Conservation (phyloP, 2,329 filamentous ascomycete species). For the Phaeosphaeria sp. region DNA sequence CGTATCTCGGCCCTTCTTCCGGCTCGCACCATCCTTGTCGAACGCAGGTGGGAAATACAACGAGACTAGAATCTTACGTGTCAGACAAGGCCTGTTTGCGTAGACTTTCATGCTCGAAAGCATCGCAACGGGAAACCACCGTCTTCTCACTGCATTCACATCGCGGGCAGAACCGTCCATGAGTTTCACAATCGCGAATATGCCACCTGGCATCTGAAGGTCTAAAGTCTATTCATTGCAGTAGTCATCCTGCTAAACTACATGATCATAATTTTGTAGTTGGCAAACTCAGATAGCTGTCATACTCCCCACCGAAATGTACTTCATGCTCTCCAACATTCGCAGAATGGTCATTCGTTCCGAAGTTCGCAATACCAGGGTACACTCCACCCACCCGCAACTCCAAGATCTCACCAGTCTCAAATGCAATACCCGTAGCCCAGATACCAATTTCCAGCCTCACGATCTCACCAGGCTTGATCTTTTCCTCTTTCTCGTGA, state of each 20-base stretch:
- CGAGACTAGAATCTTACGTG: not conserved
- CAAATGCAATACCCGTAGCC: slow-evolving; percentile 53
- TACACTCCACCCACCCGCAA: slow-evolving; percentile 13
- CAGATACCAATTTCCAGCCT: slow-evolving; percentile 30
- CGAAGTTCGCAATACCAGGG: slow-evolving; percentile 13
- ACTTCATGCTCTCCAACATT: slow-evolving; percentile 11
- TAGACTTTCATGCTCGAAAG: too few species aligned
- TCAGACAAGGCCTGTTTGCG: too few species aligned
- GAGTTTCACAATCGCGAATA: too few species aligned
- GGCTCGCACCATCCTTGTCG: not conserved
- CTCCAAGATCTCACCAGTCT: slow-evolving; percentile 30
- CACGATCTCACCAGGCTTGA: slow-evolving; percentile 37
- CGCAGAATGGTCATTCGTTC: slow-evolving; percentile 1
- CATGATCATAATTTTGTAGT: not conserved
- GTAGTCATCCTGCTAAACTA: not conserved
- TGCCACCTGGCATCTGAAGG: not conserved
- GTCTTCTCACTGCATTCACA: too few species aligned
- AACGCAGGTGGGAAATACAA: not conserved
- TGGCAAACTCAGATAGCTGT: not conserved
- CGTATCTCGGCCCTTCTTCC: not conserved
- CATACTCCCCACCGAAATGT: slow-evolving; percentile 13
- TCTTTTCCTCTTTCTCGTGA: slow-evolving; percentile 51
- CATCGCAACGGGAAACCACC: too few species aligned
- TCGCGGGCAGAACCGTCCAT: too few species aligned
- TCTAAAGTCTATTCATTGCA: not conserved